A percentile compares a stretch with the other conserved stretches of the same genome.
Conservation (phyloP, 2,329 filamentous ascomycete species). For the Aspergillus quadrilineatus region DNA sequence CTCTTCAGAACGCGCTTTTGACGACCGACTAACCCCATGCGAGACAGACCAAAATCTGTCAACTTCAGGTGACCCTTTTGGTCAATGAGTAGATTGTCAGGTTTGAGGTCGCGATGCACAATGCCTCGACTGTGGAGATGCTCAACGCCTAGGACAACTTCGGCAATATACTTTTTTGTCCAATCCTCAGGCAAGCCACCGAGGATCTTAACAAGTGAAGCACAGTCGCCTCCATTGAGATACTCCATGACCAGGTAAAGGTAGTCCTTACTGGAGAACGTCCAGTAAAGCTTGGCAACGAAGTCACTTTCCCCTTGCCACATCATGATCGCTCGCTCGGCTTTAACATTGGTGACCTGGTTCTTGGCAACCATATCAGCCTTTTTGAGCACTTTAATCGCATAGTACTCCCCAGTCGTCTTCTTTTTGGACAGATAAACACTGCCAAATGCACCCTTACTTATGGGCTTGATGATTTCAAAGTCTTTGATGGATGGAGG, state of each 20-base stretch:
- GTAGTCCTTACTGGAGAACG: slow-evolving; percentile 98
- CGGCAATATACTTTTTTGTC: slow-evolving; percentile 95
- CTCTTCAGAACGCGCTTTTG: slow-evolving; percentile 88
- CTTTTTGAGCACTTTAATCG: slow-evolving; percentile 97
- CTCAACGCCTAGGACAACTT: slow-evolving; percentile 95
- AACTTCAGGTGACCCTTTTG: slow-evolving; percentile 94
- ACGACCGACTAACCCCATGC: slow-evolving; percentile 94
- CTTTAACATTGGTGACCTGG: slow-evolving; percentile 98
- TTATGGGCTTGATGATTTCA: slow-evolving; percentile 99
- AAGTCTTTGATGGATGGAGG: slow-evolving; percentile 98
- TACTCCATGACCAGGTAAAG: slow-evolving; percentile 99
- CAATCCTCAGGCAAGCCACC: slow-evolving; percentile 93
- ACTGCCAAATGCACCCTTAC: slow-evolving; percentile 96
- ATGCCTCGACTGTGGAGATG: slow-evolving; percentile 93
- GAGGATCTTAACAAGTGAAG: slow-evolving; percentile 90
- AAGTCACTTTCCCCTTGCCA: slow-evolving; percentile 99
- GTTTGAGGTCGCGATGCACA: slow-evolving; percentile 94
- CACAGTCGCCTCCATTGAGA: slow-evolving; percentile 94
- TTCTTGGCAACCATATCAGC: slow-evolving; percentile 99
- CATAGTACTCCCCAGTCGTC: slow-evolving; percentile 95
- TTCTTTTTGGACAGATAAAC: slow-evolving; percentile 99
- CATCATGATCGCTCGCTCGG: slow-evolving; percentile 99
- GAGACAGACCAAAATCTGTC: slow-evolving; percentile 94
- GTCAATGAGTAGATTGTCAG: slow-evolving; percentile 95
- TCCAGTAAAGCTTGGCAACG: slow-evolving; percentile 99